Evolutionary conservation across 345 rosid genomes (phyloP).

Genomic region (Dipteronia dyeriana): DNA sequence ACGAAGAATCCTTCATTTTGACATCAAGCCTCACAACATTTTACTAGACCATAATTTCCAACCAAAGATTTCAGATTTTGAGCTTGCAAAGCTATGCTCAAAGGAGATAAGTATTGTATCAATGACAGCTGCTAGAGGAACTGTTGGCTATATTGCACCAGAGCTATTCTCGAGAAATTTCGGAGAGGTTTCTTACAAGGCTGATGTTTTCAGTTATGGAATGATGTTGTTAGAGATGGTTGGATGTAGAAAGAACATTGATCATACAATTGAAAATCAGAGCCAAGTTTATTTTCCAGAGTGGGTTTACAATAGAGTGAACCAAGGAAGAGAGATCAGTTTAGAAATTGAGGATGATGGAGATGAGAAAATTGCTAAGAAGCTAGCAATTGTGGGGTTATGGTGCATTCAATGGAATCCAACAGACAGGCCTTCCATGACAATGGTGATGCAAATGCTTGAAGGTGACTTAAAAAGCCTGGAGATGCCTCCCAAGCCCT

Average conservation of each 20-base stretch:
- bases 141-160: constrained; percentile 18
- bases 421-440: constrained; percentile 8
- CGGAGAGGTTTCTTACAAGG: constrained; percentile 20
- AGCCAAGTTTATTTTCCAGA: constrained; percentile 14
- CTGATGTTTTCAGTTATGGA: constrained; percentile 15
- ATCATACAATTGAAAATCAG: constrained; percentile 2
- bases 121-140: constrained; percentile 21
- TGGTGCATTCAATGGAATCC: constrained; percentile 11
- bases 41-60: constrained; percentile 22
- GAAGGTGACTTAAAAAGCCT: constrained; percentile 10
- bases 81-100: constrained; percentile 18
- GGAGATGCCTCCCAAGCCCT: constrained; percentile 10
- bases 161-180: constrained; percentile 10
- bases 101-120: constrained; percentile 8
- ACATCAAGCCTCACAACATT: constrained; percentile 22
- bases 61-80: constrained; percentile 26
- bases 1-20: no score
- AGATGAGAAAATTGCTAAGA: constrained; percentile 3
- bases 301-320: constrained; percentile 19
- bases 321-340: not conserved
- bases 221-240: constrained; percentile 22
- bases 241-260: not conserved
- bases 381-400: constrained; percentile 9
- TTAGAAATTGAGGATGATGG: not conserved
- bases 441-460: constrained; percentile 10